Percentiles rank a stretch among this genome's conserved stretches.
phyloP scores from a whole-genome alignment of 441 rosid genomes.

The Pelargonium myrrhifolium region DNA sequence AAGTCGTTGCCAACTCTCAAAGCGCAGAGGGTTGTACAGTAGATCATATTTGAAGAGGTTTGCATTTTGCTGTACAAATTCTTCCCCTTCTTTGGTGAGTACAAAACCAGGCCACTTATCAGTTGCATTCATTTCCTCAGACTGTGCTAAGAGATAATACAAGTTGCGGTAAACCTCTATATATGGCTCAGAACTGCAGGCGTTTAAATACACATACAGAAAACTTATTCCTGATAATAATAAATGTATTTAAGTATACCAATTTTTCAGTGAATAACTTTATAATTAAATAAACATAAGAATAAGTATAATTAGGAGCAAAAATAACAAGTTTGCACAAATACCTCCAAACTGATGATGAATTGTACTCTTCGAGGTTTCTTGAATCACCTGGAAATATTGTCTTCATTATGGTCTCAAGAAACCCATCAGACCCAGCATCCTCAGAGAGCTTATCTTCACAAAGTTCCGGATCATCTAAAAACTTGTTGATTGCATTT shows the following conservation, averaged over 20 bases:
- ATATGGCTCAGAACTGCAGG: constrained; percentile 81
- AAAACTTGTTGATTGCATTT: constrained; percentile 76
- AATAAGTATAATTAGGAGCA: constrained; percentile 9
- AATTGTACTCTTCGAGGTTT: constrained; percentile 61
- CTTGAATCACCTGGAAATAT: constrained; percentile 49
- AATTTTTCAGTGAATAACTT: neutral
- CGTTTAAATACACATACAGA: constrained; percentile 24
- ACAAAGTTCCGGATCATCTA: constrained; percentile 77
- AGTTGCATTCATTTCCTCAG: constrained; percentile 94
- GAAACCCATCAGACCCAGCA: constrained; percentile 86
- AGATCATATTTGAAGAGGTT: constrained; percentile 88
- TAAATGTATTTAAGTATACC: neutral
- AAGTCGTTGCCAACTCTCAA: constrained; percentile 96
- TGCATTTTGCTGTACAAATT: constrained; percentile 91
- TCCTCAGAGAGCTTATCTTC: constrained; percentile 82
- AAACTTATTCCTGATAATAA: constrained; percentile 17
- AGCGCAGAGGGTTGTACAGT: constrained; percentile 79
- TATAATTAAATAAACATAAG: neutral
- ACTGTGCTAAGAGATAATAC: constrained; percentile 81
- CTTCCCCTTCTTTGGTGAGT: constrained; percentile 97
- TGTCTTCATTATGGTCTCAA: constrained; percentile 55
- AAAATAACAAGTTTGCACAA: constrained; percentile 11
- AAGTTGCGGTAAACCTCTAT: constrained; percentile 80
- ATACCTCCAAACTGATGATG: constrained; percentile 56
- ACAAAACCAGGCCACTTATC: constrained; percentile 99